A percentile compares a stretch with the other conserved stretches of the same genome.
phyloP scores from a whole-genome alignment of 2,329 filamentous ascomycete genomes.

The Corniculantispora saksenae region DNA sequence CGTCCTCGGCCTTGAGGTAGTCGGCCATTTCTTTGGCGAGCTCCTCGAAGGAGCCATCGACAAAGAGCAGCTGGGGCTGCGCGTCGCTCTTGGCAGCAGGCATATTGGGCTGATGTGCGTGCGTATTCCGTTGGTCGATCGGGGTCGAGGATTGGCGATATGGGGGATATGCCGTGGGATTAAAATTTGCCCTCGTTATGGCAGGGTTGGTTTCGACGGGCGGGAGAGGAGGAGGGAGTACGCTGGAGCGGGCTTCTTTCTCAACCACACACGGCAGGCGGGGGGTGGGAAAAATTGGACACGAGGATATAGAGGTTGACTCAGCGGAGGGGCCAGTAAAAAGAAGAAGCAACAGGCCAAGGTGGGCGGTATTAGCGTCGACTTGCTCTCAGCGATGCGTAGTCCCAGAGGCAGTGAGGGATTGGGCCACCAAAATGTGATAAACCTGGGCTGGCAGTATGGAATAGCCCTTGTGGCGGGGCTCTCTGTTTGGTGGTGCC shows the following conservation, averaged over 20 bases:
- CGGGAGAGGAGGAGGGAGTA: neutral
- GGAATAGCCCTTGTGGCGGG: constrained; percentile 43
- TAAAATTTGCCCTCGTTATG: constrained; percentile 7
- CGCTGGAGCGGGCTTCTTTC: neutral
- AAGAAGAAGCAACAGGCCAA: neutral
- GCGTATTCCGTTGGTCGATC: constrained; percentile 1
- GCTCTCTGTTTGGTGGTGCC: constrained; percentile 24
- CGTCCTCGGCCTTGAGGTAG: constrained; percentile 83
- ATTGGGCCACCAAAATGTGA: constrained; percentile 32
- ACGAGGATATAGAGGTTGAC: constrained; percentile 13
- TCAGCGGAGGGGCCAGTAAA: constrained; percentile 16
- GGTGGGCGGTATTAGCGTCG: constrained; percentile 15
- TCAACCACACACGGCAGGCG: constrained; percentile 1
- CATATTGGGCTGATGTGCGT: constrained; percentile 30
- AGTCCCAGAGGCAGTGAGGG: constrained; percentile 18
- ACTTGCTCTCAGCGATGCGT: constrained; percentile 3
- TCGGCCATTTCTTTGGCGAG: constrained; percentile 92
- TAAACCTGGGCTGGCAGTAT: constrained; percentile 20
- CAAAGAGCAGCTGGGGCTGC: constrained; percentile 65
- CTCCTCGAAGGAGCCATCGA: constrained; percentile 94
- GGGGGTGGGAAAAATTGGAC: constrained; percentile 22
- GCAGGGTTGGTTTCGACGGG: constrained; percentile 16
- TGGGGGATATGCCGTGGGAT: neutral
- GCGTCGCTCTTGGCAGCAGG: constrained; percentile 41
- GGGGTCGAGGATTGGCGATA: constrained; percentile 13